Evolutionary conservation across 2,329 filamentous ascomycete genomes (phyloP).

Genomic region (Venturia effusa): DNA sequence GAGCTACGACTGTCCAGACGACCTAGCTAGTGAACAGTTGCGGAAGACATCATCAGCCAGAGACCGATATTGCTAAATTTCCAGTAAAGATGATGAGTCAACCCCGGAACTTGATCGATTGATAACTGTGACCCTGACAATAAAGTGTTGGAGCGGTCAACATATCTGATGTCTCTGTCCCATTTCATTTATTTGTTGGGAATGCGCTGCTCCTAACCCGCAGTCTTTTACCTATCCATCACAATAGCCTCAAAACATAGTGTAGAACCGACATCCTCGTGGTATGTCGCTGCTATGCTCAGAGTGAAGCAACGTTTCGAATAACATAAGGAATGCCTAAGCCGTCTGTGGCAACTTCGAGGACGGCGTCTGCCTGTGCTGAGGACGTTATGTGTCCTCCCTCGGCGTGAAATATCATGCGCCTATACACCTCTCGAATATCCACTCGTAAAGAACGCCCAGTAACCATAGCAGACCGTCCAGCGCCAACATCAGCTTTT

Average conservation of each 20-base stretch:
- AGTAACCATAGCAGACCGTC: not conserved
- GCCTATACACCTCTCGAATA: not conserved
- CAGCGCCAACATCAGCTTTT: not conserved
- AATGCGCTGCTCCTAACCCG: not conserved
- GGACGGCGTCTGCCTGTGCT: not conserved
- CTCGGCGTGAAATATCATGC: not conserved
- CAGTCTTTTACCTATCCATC: not conserved
- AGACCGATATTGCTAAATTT: too few species aligned
- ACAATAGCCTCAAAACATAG: too few species aligned
- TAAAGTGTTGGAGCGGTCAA: not conserved
- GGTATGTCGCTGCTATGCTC: not conserved
- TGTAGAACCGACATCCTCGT: not conserved
- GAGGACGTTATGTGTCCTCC: conserved; percentile 1
- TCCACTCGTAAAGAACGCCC: not conserved
- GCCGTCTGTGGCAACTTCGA: not conserved
- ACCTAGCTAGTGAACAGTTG: too few species aligned
- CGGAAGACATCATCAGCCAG: too few species aligned
- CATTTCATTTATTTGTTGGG: not conserved
- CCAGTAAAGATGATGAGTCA: too few species aligned
- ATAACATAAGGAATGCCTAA: not conserved
- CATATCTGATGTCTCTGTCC: not conserved
- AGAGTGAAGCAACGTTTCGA: not conserved
- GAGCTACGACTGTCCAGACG: too few species aligned
- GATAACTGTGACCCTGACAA: too few species aligned
- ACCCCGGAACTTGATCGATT: too few species aligned